phyloP scores from a whole-genome alignment of 1,284 basidiomycete genomes.

The Naganishia sp. region DNA sequence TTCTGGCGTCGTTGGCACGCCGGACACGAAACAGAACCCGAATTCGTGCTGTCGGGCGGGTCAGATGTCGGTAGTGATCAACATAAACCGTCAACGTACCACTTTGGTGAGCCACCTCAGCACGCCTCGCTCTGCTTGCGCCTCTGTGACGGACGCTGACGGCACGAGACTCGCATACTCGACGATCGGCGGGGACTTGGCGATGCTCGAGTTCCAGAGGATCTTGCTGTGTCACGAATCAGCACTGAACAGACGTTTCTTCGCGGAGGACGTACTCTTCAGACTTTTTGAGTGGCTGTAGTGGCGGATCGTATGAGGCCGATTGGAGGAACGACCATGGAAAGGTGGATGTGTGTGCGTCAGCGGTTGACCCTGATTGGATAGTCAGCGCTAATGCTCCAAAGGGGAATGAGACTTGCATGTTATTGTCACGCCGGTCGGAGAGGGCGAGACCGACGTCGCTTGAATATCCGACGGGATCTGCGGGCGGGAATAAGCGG shows the following conservation, averaged over 20 bases:
- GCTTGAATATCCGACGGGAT: constrained; percentile 69
- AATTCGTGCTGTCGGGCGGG: constrained; percentile 64
- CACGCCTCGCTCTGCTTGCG: constrained; percentile 64
- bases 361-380: constrained; percentile 62
- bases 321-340: constrained; percentile 58
- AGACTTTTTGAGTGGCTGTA: constrained; percentile 16
- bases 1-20: constrained; percentile 76
- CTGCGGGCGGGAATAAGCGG: constrained; percentile 53
- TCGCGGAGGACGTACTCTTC: constrained; percentile 30
- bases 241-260: constrained; percentile 9
- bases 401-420: constrained; percentile 34
- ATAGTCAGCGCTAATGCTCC: neutral
- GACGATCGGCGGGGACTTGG: constrained; percentile 72
- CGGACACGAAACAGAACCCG: constrained; percentile 85
- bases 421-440: constrained; percentile 36
- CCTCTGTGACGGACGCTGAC: constrained; percentile 28
- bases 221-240: constrained; percentile 60
- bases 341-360: constrained; percentile 72
- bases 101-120: constrained; percentile 80
- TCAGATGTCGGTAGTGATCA: neutral
- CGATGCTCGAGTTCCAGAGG: constrained; percentile 79
- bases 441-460: constrained; percentile 27
- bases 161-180: constrained; percentile 73
- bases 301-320: constrained; percentile 42
- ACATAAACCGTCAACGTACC: constrained; percentile 57